Evolutionary conservation across 257 asterid species (phyloP), one percentile per base, ranked within the genome.

Genomic region (Fraxinus cuspidata): DNA sequence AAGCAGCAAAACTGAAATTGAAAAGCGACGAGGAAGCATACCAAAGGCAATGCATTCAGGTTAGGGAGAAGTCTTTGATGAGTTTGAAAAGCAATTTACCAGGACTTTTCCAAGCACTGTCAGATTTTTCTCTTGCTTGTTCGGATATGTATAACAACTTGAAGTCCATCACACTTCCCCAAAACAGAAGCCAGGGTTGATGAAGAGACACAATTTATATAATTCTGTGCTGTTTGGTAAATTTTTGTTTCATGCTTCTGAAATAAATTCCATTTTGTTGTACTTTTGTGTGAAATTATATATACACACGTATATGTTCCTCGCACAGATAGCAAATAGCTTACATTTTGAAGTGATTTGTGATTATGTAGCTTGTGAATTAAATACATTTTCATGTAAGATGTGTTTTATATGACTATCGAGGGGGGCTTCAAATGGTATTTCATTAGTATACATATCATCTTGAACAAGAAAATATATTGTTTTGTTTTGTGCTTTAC

Each of bases 81-180:
- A 92, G 92, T 66, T 81, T 95, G 77, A 95, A 87, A 80, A 90
- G 84, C 87, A 88, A 89, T 67, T 79, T 94, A 87, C 99, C 99
- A 0, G 96, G 90, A 73, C 90, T 95, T 32, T 95, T 95, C 25
- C 80, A 84, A 79, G 88, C 91, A 0, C 70, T 91, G 82, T 86
- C 94, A 0, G 94, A 89, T 67, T 92, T 89, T 81, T 90, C 99
- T 11, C 91, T 89, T 42, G 95, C 94, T 75, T 91, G 96, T 81
- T 88, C 99, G 64, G 96, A 90, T 56, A 95, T 92, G 97, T 91
- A 91, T 74, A 79, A 89, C 68, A 73, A 85, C 53, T 85, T 95
- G 85, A 89, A 87, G 87, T 74, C 91, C 81, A 85, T 90, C 12
- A 51, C 91, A 1, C 87, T 78, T 32, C 76, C 82, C 71, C 84